Evolutionary conservation across 1,284 basidiomycete species (phyloP), one percentile per base, ranked within the genome.

Genomic region (Moesziomyces parantarcticus): DNA sequence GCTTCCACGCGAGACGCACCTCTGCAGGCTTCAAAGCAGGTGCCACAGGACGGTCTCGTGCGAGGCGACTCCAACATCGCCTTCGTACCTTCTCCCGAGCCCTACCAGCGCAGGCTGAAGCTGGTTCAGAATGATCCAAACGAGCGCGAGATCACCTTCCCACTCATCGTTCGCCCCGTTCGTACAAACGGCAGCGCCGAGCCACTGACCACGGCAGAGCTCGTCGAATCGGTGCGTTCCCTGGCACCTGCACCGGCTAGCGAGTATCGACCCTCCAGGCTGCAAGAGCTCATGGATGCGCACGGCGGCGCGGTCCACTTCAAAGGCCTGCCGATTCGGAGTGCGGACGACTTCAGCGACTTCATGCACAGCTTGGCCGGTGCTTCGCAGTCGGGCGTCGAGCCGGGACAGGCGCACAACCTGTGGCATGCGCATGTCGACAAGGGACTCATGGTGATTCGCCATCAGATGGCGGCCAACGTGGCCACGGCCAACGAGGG

Each of bases 401-500:
- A 45, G 6, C 5, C 55, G 11, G 40, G 41, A 0, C 42, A 43
- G 18, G 9, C 18, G 7, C 16, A 42, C 50, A 67, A 67, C 21
- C 39, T 58, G 4, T 64, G 57, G 58, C 23, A 26, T 3, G 42
- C 62, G 14, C 73, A 76, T 50, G 65, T 73, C 5, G 73, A 76
- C 16, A 76, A 73, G 32, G 73, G 73, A 0, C 50, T 76, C 11
- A 76, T 76, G 73, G 73, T 76, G 11, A 60, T 76, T 10, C 68
- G 73, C 8, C 36, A 49, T 18, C 36, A 49, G 26, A 58, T 68
- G 54, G 73, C 73, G 5, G 52, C 60, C 39, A 72, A 72, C 42
- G 73, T 75, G 4, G 73, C 73, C 2, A 75, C 73, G 6, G 73
- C 73, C 21, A 75, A 75, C 49, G 73, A 75, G 34, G 73, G 69